Base-by-base conservation (phyloP, 2,329 filamentous ascomycete species). In the Cylindrodendrum hubeiense region DNA sequence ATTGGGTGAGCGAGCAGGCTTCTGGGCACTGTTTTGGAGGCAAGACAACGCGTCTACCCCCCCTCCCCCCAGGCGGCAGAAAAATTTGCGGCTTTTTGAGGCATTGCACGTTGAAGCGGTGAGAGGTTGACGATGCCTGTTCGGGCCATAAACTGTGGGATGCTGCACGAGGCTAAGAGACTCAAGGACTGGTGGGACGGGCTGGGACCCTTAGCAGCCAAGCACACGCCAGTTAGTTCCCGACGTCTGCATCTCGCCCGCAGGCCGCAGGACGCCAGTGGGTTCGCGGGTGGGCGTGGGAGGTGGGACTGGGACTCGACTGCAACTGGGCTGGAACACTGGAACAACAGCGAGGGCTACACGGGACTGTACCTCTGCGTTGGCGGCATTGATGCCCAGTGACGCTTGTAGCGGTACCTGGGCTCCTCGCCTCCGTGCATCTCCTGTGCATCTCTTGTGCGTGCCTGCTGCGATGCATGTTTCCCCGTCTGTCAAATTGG, bases 341-440 rank as follows among this genome's bases (percentile, higher is more conserved):
- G 41, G 52, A 37, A 30, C 17, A 22, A 28, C 26, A 43, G 19
- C 39, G 52, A 41, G 21, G 61, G 55, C 55, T 28, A 28, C n/a
- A 39, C 22, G 33, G 61, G 53, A 57, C 54, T 55, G 60, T 75
- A 77, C 71, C 65, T 71, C 65, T 67, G 68, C 72, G 71, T 59
- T 71, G 73, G 78, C 64, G 22, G 78, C 76, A 77, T 79, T 61
- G 77, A 76, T 80, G 76, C 78, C 78, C 77, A 79, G 79, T 67
- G 50, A 33, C 70, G 47, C 70, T 75, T 74, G 79, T 80, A 79
- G 61, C 61, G 44, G 60, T 67, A 71, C 69, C 59, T 58, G 60
- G 59, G 15, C 39, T 21, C 30, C 26, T 56, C 43, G 37, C 15
- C 37, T 39, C 6, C 15, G 37, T 47, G 19, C 51, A 24, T 63